Conservation (phyloP, 1,284 basidiomycete genomes). For the Rhodotorula sp. region DNA sequence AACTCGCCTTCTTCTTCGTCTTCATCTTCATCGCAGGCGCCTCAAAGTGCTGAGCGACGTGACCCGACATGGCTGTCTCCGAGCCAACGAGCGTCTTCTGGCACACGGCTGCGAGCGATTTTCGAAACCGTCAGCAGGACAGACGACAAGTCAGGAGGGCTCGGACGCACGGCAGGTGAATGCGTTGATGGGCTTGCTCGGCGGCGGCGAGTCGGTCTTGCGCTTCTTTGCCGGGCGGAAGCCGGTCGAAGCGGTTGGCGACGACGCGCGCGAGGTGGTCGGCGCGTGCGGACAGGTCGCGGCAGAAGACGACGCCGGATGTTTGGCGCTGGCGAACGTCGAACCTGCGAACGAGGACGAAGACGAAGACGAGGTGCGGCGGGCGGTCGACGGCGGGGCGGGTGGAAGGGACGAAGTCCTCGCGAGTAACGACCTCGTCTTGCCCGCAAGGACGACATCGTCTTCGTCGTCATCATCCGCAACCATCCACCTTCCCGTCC, state of each 20-base stretch:
- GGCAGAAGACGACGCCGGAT: background rate
- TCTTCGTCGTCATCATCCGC: slow-evolving; percentile 8
- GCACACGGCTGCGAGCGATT: slow-evolving; percentile 15
- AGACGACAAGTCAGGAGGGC: too few relatives aligned
- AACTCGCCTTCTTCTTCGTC: background rate
- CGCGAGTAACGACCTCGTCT: background rate
- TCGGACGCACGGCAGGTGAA: background rate
- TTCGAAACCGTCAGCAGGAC: background rate
- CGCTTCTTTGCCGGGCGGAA: background rate
- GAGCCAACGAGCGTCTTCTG: slow-evolving; percentile 14
- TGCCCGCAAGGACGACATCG: background rate
- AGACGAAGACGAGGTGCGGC: background rate
- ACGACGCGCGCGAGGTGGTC: too few relatives aligned
- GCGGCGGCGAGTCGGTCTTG: background rate
- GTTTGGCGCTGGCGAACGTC: background rate
- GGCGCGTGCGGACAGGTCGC: background rate
- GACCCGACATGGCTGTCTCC: slow-evolving; percentile 31
- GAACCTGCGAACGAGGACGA: too few relatives aligned
- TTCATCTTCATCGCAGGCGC: slow-evolving; percentile 10
- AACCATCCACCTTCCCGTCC: slow-evolving; percentile 9
- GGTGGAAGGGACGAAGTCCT: too few relatives aligned
- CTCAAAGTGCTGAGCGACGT: slow-evolving; percentile 26
- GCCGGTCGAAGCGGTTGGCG: background rate
- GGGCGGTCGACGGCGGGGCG: background rate
- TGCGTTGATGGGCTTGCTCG: background rate